Conservation (phyloP, 2,329 filamentous ascomycete genomes). For the Thermoascus crustaceus region DNA sequence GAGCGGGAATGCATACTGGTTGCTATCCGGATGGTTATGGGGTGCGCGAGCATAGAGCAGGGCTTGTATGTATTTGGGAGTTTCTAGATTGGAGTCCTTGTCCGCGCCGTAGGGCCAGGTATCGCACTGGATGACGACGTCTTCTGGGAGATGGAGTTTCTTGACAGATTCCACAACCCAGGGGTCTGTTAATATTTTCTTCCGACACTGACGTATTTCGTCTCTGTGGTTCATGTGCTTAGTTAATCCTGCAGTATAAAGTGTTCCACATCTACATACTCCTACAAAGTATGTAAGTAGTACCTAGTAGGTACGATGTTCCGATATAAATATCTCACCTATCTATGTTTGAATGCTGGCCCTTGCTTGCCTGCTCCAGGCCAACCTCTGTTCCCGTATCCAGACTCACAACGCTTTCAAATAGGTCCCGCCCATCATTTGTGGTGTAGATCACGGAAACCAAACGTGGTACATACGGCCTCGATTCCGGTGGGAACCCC, state of each 20-base stretch:
- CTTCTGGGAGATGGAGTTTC: slow-evolving; percentile 2
- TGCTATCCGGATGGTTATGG: slow-evolving; percentile 6
- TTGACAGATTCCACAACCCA: slow-evolving; percentile 2
- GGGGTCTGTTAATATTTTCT: slow-evolving; percentile 1
- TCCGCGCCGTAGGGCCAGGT: slow-evolving; percentile 6
- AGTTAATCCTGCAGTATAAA: not conserved
- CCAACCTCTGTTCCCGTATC: slow-evolving; percentile 4
- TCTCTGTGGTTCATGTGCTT: not conserved
- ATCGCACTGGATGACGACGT: slow-evolving; percentile 5
- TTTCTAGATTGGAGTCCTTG: slow-evolving; percentile 4
- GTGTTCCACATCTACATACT: not conserved
- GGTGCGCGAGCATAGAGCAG: slow-evolving; percentile 5
- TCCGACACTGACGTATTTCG: not conserved
- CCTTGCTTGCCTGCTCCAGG: not conserved
- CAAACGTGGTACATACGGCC: slow-evolving; percentile 5
- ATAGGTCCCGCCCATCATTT: slow-evolving; percentile 1
- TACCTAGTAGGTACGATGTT: not conserved
- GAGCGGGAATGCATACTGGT: slow-evolving; percentile 7
- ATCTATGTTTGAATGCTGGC: slow-evolving; percentile 3
- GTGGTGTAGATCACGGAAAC: not conserved
- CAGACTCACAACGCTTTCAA: slow-evolving; percentile 5
- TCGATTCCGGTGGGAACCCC: slow-evolving; percentile 1
- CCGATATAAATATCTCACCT: not conserved
- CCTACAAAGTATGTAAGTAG: not conserved
- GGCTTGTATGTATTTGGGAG: slow-evolving; percentile 3